These are phyloP conservation scores for Pseudotsuga menziesii DNA, from an alignment of 75 land plant species.

Conservation along the genomic window DNA sequence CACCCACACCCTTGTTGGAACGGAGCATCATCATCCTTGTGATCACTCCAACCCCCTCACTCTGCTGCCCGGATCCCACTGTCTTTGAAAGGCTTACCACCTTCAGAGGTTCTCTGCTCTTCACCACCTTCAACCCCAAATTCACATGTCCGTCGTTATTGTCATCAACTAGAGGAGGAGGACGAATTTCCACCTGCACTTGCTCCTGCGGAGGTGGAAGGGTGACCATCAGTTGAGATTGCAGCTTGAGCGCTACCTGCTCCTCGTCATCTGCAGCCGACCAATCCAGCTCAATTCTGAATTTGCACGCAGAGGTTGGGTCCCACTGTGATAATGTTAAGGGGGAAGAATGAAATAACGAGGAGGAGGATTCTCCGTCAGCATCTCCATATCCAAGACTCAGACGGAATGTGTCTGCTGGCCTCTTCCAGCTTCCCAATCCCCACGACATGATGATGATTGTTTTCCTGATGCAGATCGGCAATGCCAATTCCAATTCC, in stretches of 20 bases:
- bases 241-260: constrained; percentile 86
- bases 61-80: constrained; percentile 72
- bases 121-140: constrained; percentile 65
- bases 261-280: constrained; percentile 92
- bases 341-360: background rate
- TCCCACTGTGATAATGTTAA: background rate
- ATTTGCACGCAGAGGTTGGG: constrained; percentile 24
- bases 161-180: constrained; percentile 14
- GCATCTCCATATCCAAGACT: constrained; percentile 68
- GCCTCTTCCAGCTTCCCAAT: constrained; percentile 86
- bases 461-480: too few relatives aligned
- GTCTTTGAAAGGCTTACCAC: constrained; percentile 51
- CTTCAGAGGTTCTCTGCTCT: constrained; percentile 78
- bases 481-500: too few relatives aligned
- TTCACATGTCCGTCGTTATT: constrained; percentile 22
- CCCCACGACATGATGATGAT: constrained; percentile 72
- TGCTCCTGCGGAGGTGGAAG: constrained; percentile 86
- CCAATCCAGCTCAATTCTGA: constrained; percentile 85
- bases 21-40: constrained; percentile 38
- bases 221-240: constrained; percentile 94
- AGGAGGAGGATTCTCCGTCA: constrained; percentile 9
- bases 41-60: constrained; percentile 79
- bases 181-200: constrained; percentile 39
- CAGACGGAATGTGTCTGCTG: constrained; percentile 76
- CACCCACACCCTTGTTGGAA: constrained; percentile 15